Evolutionary conservation across 2,329 filamentous ascomycete species (phyloP), one percentile per base, ranked within the genome.

Genomic region (Macroventuria anomochaeta): DNA sequence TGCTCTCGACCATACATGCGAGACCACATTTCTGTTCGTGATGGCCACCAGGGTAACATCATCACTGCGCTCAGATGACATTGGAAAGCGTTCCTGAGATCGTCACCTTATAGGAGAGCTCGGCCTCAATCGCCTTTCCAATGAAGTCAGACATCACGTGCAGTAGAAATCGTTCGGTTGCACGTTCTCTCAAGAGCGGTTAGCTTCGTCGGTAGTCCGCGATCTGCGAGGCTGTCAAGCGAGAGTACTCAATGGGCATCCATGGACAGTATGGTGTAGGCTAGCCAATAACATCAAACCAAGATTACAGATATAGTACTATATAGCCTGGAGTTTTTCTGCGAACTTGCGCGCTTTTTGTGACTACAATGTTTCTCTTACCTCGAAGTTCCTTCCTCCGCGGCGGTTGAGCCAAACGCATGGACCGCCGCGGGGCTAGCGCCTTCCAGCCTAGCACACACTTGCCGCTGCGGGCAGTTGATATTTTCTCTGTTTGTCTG

Each of bases 401-500:
- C 46, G 46, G 52, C 29, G 34, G 26, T 37, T 7, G 11, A 36
- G 38, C 37, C 38, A 44, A 56, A 57, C 43, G 34, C n/a, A n/a
- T n/a, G n/a, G n/a, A n/a, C n/a, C n/a, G n/a, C n/a, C n/a, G 49
- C 25, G 40, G 46, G 32, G 55, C 62, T 63, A 64, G 55, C 39
- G 34, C 46, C 11, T 57, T 54, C 34, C 33, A 44, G 51, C 51
- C 44, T 25, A 21, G 44, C 33, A 33, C 57, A 54, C 55, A 58
- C 49, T 42, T 56, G 53, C 52, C 55, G 38, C 46, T 46, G 55
- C 58, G 53, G 55, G 48, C 56, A 47, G 37, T 42, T 44, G 39
- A 61, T 55, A 63, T 62, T 61, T 65, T 65, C 60, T 64, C 59
- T 62, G 44, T 48, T 55, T 42, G 48, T 55, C 58, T 55, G 56